phyloP scores from a whole-genome alignment of 257 asterid genomes.

The Catharanthus roseus region DNA sequence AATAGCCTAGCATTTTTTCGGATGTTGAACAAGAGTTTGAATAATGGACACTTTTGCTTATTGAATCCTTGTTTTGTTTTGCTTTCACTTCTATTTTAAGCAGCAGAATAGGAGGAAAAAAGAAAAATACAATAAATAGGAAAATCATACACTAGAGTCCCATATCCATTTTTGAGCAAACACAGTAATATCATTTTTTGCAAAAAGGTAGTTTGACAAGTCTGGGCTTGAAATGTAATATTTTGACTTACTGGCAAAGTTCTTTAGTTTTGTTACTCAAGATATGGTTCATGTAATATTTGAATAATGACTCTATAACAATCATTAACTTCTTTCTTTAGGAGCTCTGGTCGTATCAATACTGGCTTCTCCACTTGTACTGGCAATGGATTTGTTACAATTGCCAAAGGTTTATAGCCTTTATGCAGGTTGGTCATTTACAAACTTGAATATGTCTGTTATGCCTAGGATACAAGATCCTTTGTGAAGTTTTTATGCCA shows the following conservation, averaged over 20 bases:
- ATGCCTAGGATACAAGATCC: background rate
- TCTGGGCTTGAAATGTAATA: background rate
- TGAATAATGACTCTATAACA: slow-evolving; percentile 4
- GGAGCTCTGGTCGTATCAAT: slow-evolving; percentile 75
- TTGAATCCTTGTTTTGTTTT: background rate
- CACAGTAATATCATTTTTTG: background rate
- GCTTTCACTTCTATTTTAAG: background rate
- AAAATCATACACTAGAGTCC: background rate
- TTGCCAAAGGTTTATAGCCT: slow-evolving; percentile 77
- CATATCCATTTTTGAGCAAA: background rate
- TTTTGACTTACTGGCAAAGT: background rate
- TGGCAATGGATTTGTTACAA: slow-evolving; percentile 50
- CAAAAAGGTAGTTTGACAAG: background rate
- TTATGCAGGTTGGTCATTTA: slow-evolving; percentile 48
- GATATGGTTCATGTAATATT: background rate
- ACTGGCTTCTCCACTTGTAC: slow-evolving; percentile 70
- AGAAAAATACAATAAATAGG: background rate
- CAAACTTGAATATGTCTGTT: slow-evolving; percentile 1
- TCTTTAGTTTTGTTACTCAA: background rate
- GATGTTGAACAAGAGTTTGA: background rate
- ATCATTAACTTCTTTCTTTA: slow-evolving; percentile 18
- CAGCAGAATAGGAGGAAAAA: background rate
- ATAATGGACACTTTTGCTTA: background rate
- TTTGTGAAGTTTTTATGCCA: background rate
- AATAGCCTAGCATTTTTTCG: background rate